Evolutionary conservation across 176 grass and related monocot species (phyloP).

Genomic region (Poa pratensis): DNA sequence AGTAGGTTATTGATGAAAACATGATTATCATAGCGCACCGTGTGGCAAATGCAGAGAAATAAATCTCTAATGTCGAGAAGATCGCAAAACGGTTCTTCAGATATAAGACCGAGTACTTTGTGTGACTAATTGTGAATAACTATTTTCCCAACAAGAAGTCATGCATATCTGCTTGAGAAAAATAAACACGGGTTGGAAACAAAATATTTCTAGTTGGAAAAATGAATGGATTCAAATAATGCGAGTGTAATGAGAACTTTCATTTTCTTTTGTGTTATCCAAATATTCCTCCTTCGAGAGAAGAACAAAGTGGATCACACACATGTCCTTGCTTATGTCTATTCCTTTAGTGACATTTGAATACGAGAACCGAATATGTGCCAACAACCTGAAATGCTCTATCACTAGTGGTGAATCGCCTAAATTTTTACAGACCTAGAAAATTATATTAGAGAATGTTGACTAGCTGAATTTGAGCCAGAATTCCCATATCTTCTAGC

Average conservation of each 20-base stretch:
- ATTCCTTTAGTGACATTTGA: conserved; percentile 29
- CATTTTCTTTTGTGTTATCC: conserved; percentile 44
- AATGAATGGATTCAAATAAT: neutral
- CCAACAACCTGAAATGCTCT: neutral
- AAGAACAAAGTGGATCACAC: conserved; percentile 34
- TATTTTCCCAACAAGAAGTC: too few relatives aligned
- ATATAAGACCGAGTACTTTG: neutral
- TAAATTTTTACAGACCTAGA: conserved; percentile 21
- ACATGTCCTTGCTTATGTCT: conserved; percentile 9
- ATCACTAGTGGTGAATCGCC: conserved; percentile 33
- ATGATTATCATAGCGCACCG: neutral
- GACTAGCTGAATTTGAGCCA: conserved; percentile 32
- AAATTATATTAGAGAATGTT: conserved; percentile 29
- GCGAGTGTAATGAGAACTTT: neutral
- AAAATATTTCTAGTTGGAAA: neutral
- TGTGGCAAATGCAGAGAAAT: neutral
- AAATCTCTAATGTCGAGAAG: too few relatives aligned
- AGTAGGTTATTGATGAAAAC: neutral
- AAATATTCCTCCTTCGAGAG: neutral
- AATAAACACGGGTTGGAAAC: neutral
- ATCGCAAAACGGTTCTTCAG: neutral
- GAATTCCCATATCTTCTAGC: conserved; percentile 6
- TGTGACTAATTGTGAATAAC: neutral
- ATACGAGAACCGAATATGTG: conserved; percentile 41
- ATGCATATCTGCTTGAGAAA: neutral